A percentile compares a stretch with the other conserved stretches of the same genome.
Evolutionary conservation across 352 stramenopile species (phyloP).

Genomic region (Phytophthora kernoviae): DNA sequence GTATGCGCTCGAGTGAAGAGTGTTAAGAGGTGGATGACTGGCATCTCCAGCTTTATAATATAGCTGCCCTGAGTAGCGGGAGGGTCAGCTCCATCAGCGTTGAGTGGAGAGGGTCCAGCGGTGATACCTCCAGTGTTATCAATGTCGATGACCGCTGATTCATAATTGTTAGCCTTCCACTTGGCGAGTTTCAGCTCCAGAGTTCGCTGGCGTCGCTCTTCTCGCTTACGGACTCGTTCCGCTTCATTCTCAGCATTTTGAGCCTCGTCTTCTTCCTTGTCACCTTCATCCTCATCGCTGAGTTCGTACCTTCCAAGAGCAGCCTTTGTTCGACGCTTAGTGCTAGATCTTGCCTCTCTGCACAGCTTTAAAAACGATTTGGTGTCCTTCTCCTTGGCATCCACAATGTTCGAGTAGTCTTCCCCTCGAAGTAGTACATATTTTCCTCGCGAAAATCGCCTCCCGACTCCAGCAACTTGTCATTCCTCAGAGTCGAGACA

Average conservation of each 20-base stretch:
- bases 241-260: constrained; percentile 42
- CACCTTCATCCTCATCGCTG: constrained; percentile 33
- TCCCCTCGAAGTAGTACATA: constrained; percentile 88
- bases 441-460: constrained; percentile 75
- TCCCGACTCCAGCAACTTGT: constrained; percentile 55
- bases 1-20: constrained; percentile 21
- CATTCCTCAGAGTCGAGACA: constrained; percentile 30
- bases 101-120: constrained; percentile 4
- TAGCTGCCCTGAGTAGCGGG: constrained; percentile 26
- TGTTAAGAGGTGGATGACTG: constrained; percentile 39
- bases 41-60: constrained; percentile 66
- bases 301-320: constrained; percentile 42
- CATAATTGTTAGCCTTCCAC: constrained; percentile 71
- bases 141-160: constrained; percentile 43
- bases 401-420: constrained; percentile 60
- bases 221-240: constrained; percentile 41
- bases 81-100: constrained; percentile 8
- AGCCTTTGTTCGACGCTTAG: constrained; percentile 34
- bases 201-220: constrained; percentile 47
- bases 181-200: constrained; percentile 56
- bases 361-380: constrained; percentile 48
- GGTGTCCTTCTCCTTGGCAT: constrained; percentile 43
- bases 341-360: constrained; percentile 14
- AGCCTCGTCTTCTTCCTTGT: constrained; percentile 39
- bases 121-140: background rate